Conservation (phyloP, 495 filamentous ascomycete species). For the Astrothelium subdiscretum region DNA sequence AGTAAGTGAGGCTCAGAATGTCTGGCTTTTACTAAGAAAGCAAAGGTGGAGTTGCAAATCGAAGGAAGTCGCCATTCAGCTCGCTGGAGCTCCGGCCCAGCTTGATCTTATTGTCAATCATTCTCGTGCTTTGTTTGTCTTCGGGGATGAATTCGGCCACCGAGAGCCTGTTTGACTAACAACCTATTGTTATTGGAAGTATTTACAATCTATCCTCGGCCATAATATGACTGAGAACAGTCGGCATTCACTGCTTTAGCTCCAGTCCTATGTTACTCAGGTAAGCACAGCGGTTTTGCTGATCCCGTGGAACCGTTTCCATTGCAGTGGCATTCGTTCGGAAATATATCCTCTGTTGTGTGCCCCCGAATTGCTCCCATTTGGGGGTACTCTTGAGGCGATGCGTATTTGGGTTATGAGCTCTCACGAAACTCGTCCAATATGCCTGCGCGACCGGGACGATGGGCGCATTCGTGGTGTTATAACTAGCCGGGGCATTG, state of each 20-base stretch:
- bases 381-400: slow-evolving; percentile 10
- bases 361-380: slow-evolving; percentile 29
- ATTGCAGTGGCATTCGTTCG: slow-evolving; percentile 44
- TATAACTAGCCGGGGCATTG: slow-evolving; percentile 42
- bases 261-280: slow-evolving; percentile 39
- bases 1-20: too few relatives aligned
- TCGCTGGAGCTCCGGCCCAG: too few relatives aligned
- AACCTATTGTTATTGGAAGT: too few relatives aligned
- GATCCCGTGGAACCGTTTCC: slow-evolving; percentile 40
- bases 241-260: slow-evolving; percentile 37
- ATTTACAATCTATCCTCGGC: too few relatives aligned
- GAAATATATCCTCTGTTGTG: slow-evolving; percentile 25
- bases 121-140: too few relatives aligned
- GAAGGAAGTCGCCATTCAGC: too few relatives aligned
- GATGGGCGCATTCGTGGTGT: slow-evolving; percentile 23
- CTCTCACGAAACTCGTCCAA: slow-evolving; percentile 24
- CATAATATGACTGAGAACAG: too few relatives aligned
- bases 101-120: too few relatives aligned
- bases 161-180: too few relatives aligned
- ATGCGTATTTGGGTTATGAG: slow-evolving; percentile 18
- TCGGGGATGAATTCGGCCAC: too few relatives aligned
- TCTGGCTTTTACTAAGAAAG: too few relatives aligned
- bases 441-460: slow-evolving; percentile 19
- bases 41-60: too few relatives aligned
- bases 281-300: slow-evolving; percentile 42